A percentile compares a stretch with the other conserved stretches of the same genome.
Conservation (phyloP, 2,329 filamentous ascomycete species). For the Colletotrichum sp. region DNA sequence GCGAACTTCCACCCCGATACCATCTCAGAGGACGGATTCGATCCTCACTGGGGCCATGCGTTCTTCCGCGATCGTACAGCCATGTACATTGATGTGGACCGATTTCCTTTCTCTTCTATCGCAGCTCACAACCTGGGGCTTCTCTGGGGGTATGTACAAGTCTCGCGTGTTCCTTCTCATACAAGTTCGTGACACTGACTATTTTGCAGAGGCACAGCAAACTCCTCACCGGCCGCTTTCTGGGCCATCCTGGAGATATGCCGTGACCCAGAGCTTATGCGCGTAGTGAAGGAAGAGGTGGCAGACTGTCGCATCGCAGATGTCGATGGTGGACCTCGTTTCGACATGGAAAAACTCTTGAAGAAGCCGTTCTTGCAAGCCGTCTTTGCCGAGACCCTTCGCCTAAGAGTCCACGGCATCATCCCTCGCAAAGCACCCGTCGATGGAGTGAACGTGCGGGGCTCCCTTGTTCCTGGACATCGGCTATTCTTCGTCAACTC, state of each 20-base stretch:
- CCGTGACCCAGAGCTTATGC: background rate
- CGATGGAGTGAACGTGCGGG: background rate
- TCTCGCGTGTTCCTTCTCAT: rapidly evolving
- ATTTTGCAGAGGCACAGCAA: background rate
- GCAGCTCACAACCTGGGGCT: background rate
- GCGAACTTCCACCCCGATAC: background rate
- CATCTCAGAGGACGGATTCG: background rate
- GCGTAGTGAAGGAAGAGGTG: background rate
- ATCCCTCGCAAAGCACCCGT: background rate
- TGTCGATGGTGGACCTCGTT: background rate
- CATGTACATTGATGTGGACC: background rate
- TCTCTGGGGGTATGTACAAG: background rate
- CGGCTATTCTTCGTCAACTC: background rate
- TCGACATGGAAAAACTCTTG: background rate
- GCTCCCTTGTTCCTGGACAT: background rate
- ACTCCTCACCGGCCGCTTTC: background rate
- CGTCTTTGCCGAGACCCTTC: background rate
- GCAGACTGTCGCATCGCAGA: background rate
- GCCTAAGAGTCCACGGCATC: background rate
- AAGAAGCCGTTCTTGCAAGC: background rate
- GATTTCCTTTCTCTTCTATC: background rate
- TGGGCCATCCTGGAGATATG: background rate
- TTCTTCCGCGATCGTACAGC: background rate
- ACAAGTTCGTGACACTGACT: background rate
- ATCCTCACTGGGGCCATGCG: background rate